Conservation (phyloP, 140 eudicot genomes). For the Erigeron philadelphicus region DNA sequence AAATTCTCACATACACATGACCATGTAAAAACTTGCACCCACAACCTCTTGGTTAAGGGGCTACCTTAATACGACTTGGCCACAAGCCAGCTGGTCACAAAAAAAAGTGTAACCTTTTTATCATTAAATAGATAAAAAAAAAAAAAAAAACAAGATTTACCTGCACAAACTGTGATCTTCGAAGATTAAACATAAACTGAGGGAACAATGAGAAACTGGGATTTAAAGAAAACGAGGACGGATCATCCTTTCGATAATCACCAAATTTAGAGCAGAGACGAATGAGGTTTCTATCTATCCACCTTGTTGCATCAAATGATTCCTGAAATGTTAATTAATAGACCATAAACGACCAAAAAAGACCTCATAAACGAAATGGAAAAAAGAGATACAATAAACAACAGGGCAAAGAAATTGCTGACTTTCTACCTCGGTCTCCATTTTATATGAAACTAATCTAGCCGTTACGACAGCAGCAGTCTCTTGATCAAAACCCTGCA, state of each 20-base stretch:
- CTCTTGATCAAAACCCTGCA: slow-evolving; percentile 98
- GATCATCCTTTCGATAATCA: slow-evolving; percentile 88
- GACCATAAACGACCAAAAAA: slow-evolving; percentile 6
- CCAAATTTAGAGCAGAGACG: slow-evolving; percentile 93
- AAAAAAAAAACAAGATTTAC: slow-evolving; percentile 25
- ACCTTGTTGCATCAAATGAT: slow-evolving; percentile 90
- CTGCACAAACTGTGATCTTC: slow-evolving; percentile 93
- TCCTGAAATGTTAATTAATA: slow-evolving; percentile 38
- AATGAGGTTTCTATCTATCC: slow-evolving; percentile 87
- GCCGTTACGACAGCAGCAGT: slow-evolving; percentile 93
- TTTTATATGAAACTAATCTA: slow-evolving; percentile 79
- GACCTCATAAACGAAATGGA: neutral
- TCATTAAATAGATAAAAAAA: neutral
- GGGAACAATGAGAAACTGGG: slow-evolving; percentile 91
- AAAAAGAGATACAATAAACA: slow-evolving; percentile 1
- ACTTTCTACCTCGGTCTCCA: slow-evolving; percentile 80
- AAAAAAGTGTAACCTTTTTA: no score
- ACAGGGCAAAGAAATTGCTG: neutral
- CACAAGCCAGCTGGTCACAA: no score
- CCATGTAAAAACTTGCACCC: no score
- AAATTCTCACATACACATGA: no score
- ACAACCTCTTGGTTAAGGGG: no score
- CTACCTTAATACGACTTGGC: no score
- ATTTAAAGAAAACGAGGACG: slow-evolving; percentile 77
- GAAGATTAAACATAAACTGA: slow-evolving; percentile 88